These are phyloP conservation scores for Aspergillus luchuensis DNA, from an alignment of 2,329 filamentous ascomycete genomes.

Conservation along the genomic window DNA sequence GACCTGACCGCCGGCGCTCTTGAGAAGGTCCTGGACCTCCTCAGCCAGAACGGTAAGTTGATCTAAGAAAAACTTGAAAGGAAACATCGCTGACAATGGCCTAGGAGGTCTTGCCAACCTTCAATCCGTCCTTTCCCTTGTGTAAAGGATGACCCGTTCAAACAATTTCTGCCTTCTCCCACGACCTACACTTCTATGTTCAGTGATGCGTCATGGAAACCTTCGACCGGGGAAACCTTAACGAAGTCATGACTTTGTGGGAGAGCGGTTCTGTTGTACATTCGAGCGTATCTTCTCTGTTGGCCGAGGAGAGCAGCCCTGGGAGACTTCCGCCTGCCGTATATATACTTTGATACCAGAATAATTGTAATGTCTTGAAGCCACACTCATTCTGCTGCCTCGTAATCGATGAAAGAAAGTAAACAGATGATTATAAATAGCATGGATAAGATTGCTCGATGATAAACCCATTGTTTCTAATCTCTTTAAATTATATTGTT, in stretches of 20 bases:
- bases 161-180: neutral
- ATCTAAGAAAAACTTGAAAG: neutral
- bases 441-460: too few species aligned
- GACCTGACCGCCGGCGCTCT: conserved; percentile 17
- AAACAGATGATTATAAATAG: too few species aligned
- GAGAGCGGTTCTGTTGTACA: conserved; percentile 7
- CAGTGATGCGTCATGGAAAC: conserved; percentile 8
- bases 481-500: too few species aligned
- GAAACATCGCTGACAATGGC: conserved; percentile 4
- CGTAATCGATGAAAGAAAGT: too few species aligned
- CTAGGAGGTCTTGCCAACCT: conserved; percentile 13
- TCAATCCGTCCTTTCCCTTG: conserved; percentile 7
- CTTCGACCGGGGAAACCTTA: conserved; percentile 5
- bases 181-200: neutral
- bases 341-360: conserved; percentile 4
- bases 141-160: neutral
- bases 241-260: conserved; percentile 12
- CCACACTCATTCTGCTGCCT: neutral
- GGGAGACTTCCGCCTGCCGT: neutral
- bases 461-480: too few species aligned
- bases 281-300: conserved; percentile 5
- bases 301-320: conserved; percentile 4
- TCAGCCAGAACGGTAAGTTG: conserved; percentile 16
- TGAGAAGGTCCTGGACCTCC: conserved; percentile 14
- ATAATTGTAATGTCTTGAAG: conserved; percentile 2